Evolutionary conservation across 1,284 basidiomycete genomes (phyloP).

Genomic region (Apiotrichum mycotoxinovorans): DNA sequence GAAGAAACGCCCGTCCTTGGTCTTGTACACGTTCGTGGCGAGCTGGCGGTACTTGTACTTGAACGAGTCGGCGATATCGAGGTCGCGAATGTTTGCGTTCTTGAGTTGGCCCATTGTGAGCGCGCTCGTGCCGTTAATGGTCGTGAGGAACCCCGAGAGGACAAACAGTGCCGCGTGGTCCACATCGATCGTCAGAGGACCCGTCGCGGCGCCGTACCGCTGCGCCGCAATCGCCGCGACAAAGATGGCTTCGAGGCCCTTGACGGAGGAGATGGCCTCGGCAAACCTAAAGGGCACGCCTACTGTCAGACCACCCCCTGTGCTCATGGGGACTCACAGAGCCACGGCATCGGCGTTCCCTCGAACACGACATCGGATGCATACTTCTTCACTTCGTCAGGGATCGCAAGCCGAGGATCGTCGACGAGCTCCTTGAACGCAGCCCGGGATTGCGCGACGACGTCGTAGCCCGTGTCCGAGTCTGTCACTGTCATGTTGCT

Average conservation of each 20-base stretch:
- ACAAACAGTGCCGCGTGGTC: slow-evolving; percentile 15
- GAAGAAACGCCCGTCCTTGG: slow-evolving; percentile 12
- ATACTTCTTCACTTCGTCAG: slow-evolving; percentile 1
- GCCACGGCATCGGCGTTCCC: slow-evolving; percentile 6
- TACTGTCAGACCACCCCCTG: background rate
- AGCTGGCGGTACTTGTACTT: slow-evolving; percentile 9
- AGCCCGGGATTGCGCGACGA: slow-evolving; percentile 1
- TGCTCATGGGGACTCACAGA: background rate
- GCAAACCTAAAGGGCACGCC: slow-evolving; percentile 14
- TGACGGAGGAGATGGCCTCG: slow-evolving; percentile 11
- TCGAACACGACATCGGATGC: slow-evolving; percentile 4
- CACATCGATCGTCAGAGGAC: slow-evolving; percentile 1
- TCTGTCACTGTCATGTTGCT: too few species aligned
- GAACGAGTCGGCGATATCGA: slow-evolving; percentile 2
- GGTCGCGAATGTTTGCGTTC: background rate
- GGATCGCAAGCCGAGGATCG: slow-evolving; percentile 11
- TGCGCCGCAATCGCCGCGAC: slow-evolving; percentile 6
- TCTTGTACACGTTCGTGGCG: slow-evolving; percentile 8
- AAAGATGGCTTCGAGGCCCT: slow-evolving; percentile 15
- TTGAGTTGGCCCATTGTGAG: background rate
- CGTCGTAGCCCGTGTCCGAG: slow-evolving; percentile 3
- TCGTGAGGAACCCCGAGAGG: background rate
- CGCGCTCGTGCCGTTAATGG: slow-evolving; percentile 2
- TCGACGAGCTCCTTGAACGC: slow-evolving; percentile 2
- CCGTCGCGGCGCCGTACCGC: slow-evolving; percentile 4